A percentile compares a stretch with the other conserved stretches of the same genome.
Conservation (phyloP, 2,329 filamentous ascomycete species). For the Fusarium sp. region DNA sequence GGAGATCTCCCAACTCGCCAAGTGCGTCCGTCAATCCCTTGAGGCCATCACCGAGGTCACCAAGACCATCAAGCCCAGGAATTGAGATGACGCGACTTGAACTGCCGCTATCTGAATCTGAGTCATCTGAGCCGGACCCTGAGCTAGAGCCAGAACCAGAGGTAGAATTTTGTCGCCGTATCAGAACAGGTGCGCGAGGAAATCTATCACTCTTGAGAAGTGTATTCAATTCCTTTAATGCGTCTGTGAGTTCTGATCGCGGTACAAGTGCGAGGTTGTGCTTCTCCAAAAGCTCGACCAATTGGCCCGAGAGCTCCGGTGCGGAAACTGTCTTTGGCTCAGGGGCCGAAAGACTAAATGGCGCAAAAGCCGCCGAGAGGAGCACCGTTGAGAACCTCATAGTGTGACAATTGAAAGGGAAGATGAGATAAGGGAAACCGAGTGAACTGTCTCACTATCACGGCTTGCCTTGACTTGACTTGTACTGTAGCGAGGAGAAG, state of each 20-base stretch:
- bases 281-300: conserved; percentile 53
- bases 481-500: background rate
- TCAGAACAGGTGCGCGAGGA: conserved; percentile 2
- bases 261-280: conserved; percentile 57
- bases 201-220: conserved; percentile 48
- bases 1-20: conserved; percentile 36
- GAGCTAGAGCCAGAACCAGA: background rate
- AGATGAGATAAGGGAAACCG: background rate
- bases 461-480: background rate
- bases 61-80: conserved; percentile 33
- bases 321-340: conserved; percentile 37
- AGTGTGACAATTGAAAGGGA: background rate
- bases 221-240: conserved; percentile 52
- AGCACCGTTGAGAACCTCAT: conserved; percentile 52
- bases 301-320: conserved; percentile 46
- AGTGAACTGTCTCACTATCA: background rate
- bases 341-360: conserved; percentile 46
- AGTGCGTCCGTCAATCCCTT: conserved; percentile 39
- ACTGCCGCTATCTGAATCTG: background rate
- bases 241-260: conserved; percentile 57
- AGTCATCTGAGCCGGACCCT: background rate
- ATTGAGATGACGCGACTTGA: conserved; percentile 2
- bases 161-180: conserved; percentile 29
- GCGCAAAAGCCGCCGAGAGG: conserved; percentile 45
- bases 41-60: conserved; percentile 27